Percentiles rank a stretch among this genome's conserved stretches.
These are phyloP conservation scores for Pleurostoma richardsiae DNA, from an alignment of 2,329 filamentous ascomycete species.

Conservation along the genomic window DNA sequence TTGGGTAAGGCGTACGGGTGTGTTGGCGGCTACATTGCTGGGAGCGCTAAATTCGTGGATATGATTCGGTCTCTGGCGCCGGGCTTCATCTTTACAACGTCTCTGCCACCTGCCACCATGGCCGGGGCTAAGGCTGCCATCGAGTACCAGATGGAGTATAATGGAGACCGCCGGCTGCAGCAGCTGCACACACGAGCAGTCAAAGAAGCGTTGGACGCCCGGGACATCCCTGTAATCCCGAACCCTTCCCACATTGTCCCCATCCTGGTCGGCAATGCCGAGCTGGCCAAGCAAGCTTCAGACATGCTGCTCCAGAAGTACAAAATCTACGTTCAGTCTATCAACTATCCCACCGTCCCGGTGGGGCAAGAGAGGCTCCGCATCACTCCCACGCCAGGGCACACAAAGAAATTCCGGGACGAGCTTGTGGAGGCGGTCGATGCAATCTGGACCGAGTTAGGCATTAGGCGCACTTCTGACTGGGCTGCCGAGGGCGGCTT, in stretches of 20 bases:
- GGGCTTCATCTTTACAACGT: constrained; percentile 98
- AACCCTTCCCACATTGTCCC: constrained; percentile 97
- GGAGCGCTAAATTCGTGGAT: constrained; percentile 80
- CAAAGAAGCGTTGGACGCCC: constrained; percentile 72
- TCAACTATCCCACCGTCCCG: constrained; percentile 98
- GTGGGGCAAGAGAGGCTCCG: constrained; percentile 96
- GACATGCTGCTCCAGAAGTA: constrained; percentile 88
- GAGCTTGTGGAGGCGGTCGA: constrained; percentile 81
- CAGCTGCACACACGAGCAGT: constrained; percentile 95
- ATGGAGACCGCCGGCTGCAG: constrained; percentile 84
- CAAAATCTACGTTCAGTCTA: constrained; percentile 94
- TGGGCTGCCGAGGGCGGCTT: constrained; percentile 92
- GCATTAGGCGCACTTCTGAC: constrained; percentile 87
- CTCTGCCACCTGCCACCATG: constrained; percentile 93
- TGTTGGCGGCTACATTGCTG: constrained; percentile 96
- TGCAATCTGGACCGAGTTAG: constrained; percentile 80
- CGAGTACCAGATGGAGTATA: constrained; percentile 83
- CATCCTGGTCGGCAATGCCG: constrained; percentile 88
- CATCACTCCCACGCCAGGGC: constrained; percentile 92
- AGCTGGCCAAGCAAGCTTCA: constrained; percentile 84
- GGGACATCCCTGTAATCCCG: constrained; percentile 92
- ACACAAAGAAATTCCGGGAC: constrained; percentile 78
- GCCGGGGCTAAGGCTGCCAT: constrained; percentile 88
- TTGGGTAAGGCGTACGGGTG: constrained; percentile 97
- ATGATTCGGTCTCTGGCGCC: constrained; percentile 90